Conservation (phyloP, 208 protist species). For the Trypanosoma theileri region DNA sequence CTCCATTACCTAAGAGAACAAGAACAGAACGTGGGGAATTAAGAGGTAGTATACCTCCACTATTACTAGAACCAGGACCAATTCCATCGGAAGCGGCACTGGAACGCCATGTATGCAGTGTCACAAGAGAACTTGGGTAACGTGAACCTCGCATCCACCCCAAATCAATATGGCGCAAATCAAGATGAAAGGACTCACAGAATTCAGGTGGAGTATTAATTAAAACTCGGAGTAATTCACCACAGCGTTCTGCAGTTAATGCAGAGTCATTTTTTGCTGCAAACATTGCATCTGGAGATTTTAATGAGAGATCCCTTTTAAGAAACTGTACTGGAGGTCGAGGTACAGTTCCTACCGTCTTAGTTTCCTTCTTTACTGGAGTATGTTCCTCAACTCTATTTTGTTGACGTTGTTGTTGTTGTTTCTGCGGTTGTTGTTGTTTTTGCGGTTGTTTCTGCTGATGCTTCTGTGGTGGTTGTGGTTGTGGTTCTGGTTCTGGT, state of each 20-base stretch:
- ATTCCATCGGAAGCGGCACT: too few species aligned
- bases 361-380: too few species aligned
- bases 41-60: slow-evolving; percentile 24
- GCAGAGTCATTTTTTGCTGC: neutral
- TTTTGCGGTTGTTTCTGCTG: too few species aligned
- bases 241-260: slow-evolving; percentile 39
- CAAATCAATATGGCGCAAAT: slow-evolving; percentile 59
- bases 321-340: too few species aligned
- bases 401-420: too few species aligned
- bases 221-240: slow-evolving; percentile 60
- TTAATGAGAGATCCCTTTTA: neutral
- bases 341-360: too few species aligned
- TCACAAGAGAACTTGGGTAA: slow-evolving; percentile 35
- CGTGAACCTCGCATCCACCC: slow-evolving; percentile 59
- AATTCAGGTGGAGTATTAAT: slow-evolving; percentile 66
- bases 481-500: neutral
- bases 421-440: too few species aligned
- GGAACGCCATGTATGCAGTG: slow-evolving; percentile 34
- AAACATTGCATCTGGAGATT: neutral
- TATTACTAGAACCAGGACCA: neutral
- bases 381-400: too few species aligned
- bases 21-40: slow-evolving; percentile 85
- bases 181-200: slow-evolving; percentile 57
- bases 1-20: slow-evolving; percentile 71
- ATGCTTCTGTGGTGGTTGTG: neutral